Evolutionary conservation across 2,329 filamentous ascomycete genomes (phyloP), one percentile per base, ranked within the genome.

Genomic region (Aspergillus sp.): DNA sequence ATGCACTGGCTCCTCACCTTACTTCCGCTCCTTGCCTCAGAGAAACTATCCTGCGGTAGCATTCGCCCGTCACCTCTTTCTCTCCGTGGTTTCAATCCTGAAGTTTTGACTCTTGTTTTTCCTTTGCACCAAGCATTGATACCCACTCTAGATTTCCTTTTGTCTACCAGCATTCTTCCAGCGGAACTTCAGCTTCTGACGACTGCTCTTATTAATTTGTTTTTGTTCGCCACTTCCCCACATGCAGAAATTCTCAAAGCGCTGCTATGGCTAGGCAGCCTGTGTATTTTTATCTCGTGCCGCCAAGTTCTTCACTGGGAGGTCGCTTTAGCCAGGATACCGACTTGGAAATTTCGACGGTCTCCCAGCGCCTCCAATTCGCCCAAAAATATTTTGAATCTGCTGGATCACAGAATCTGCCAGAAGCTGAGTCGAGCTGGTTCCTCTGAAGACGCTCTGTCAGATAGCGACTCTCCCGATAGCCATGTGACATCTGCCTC

Each of bases 181-280:
- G 87, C 95, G 5, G 95, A 99, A 73, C 82, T 97, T 42, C 91
- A 97, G 67, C 81, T 99, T 9, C 83, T 98, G 15, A 93, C 93
- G 0, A 85, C 89, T 40, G 86, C 87, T 2, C 80, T 99, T 13
- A 88, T 97, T 67, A 91, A 96, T 68, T 77, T 97, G 13, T 78
- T 96, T 0, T 72, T 96, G 2, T 83, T 96, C 60, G 86, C 92
- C 0, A 78, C 80, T 6, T 95, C 93, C 0, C 90, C 93, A 0
- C 95, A 98, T 74, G 86, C 88, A 15, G 82, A 91, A 62, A 93
- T 96, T 61, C 79, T 98, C 48, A 95, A 96, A 76, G 86, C 89
- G 15, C 78, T 98, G 54, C 80, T 97, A 56, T 96, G 90, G 90
- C 80, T 87, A 45, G 88, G 93, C n/a, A 92, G 93, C 1, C 73